These are phyloP conservation scores for Tetracladium setigerum DNA, from an alignment of 495 filamentous ascomycete genomes.

Conservation along the genomic window DNA sequence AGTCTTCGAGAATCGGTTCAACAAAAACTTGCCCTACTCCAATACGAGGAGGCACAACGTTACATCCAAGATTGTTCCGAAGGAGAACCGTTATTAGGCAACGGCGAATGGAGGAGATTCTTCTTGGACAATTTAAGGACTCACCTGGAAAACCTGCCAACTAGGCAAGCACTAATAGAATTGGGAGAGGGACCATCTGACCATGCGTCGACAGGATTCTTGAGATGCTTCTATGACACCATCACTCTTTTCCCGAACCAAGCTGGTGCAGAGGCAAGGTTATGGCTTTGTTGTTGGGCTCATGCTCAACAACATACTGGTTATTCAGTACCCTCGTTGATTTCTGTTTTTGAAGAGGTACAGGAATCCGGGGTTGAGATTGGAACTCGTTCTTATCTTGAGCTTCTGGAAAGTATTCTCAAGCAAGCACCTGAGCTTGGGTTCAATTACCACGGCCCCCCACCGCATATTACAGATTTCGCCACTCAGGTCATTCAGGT, in stretches of 20 bases:
- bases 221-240: constrained; percentile 35
- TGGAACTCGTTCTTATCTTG: constrained; percentile 27
- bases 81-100: no score
- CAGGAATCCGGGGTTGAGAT: constrained; percentile 28
- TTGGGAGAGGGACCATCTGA: constrained; percentile 38
- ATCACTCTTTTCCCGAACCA: constrained; percentile 25
- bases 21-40: constrained; percentile 1
- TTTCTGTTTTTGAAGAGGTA: constrained; percentile 25
- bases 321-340: constrained; percentile 30
- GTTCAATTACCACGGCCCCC: neutral
- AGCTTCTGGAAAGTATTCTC: constrained; percentile 32
- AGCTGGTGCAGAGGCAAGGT: constrained; percentile 22
- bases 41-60: no score
- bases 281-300: constrained; percentile 33
- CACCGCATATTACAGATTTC: neutral
- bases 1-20: constrained; percentile 7
- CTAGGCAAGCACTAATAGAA: constrained; percentile 23
- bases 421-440: neutral
- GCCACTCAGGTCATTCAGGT: constrained; percentile 29
- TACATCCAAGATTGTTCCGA: neutral
- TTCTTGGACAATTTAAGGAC: constrained; percentile 26
- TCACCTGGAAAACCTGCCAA: constrained; percentile 27
- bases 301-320: constrained; percentile 29
- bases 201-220: constrained; percentile 38
- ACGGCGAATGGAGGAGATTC: constrained; percentile 8